Evolutionary conservation across 208 protist species (phyloP), one percentile per base, ranked within the genome.

Genomic region (Trypanosoma conorhini): DNA sequence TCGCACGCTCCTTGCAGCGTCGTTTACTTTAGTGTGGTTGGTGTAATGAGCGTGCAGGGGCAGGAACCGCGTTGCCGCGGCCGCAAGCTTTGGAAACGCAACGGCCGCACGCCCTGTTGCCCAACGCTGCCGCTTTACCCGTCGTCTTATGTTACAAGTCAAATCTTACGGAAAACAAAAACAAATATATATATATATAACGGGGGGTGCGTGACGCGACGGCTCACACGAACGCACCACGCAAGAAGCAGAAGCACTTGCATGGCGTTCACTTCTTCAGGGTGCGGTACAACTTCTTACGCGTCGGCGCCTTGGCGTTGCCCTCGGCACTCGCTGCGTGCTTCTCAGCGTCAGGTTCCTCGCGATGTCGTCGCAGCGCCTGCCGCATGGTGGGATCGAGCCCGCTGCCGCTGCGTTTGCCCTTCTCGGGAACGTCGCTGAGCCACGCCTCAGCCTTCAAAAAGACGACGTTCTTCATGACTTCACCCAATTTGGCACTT

Each of bases 391-490:
- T 96, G 26, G 88, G 80, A 62, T 96, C 85, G 1, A 91, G 62
- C 38, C 86, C 81, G 56, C 70, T 76, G 44, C 83, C 80, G 60
- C 75, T 74, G 26, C 51, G 42, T 61, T 84, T 75, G 63, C 81
- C 83, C 40, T 83, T 77, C 56, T 79, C 86, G 0, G 82, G 78
- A 7, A 84, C 82, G 10, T 83, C 85, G 0, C 85, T 86, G 12
- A 96, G 81, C 89, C 88, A 96, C 51, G 72, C 81, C 76, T 96
- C 92, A 0, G 87, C 89, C 50, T 85, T 85, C 35, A 96, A 74
- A 63, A 89, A 95, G 2, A 90, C 86, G 21, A 96, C 87, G 28
- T 94, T 88, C 59, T 82, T 85, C 80, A 96, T 95, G 19, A 88
- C 88, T 15, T 88, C 80, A 13, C 76, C 68, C 13, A 96, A 74